Percentiles rank a stretch among this genome's conserved stretches.
These are phyloP conservation scores for Elsinoe fawcettii DNA, from an alignment of 2,329 filamentous ascomycete species.

Conservation along the genomic window DNA sequence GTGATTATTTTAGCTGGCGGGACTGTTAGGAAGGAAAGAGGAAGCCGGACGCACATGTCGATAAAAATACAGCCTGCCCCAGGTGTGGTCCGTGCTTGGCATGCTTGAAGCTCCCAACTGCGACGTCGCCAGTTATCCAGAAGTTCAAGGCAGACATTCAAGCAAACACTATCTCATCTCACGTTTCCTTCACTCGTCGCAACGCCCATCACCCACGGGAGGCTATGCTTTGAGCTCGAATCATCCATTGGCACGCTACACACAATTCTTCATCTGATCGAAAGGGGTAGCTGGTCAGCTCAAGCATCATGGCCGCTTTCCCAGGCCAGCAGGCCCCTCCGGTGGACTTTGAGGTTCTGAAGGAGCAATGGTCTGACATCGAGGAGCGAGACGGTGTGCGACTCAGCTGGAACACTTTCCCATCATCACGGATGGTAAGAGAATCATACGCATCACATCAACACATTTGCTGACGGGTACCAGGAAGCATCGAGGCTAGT, in stretches of 20 bases:
- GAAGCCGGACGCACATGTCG: constrained; percentile 23
- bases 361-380: constrained; percentile 93
- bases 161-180: neutral
- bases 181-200: neutral
- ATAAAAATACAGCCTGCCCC: neutral
- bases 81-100: constrained; percentile 6
- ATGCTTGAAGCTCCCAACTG: constrained; percentile 14
- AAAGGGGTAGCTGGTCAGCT: constrained; percentile 14
- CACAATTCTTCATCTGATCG: neutral
- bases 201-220: neutral
- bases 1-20: constrained; percentile 47
- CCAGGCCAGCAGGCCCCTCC: constrained; percentile 24
- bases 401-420: constrained; percentile 97
- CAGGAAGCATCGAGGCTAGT: constrained; percentile 91
- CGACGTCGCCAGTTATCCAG: constrained; percentile 14
- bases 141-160: constrained; percentile 24
- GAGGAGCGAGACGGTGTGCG: constrained; percentile 95
- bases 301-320: constrained; percentile 17
- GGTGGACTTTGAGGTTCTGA: constrained; percentile 90
- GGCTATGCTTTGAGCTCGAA: neutral
- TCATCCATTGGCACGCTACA: neutral
- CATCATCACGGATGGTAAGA: constrained; percentile 76
- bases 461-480: constrained; percentile 8
- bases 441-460: neutral
- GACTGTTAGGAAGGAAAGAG: constrained; percentile 37